phyloP scores from a whole-genome alignment of 1,284 basidiomycete genomes.

The Trametes hirsuta region DNA sequence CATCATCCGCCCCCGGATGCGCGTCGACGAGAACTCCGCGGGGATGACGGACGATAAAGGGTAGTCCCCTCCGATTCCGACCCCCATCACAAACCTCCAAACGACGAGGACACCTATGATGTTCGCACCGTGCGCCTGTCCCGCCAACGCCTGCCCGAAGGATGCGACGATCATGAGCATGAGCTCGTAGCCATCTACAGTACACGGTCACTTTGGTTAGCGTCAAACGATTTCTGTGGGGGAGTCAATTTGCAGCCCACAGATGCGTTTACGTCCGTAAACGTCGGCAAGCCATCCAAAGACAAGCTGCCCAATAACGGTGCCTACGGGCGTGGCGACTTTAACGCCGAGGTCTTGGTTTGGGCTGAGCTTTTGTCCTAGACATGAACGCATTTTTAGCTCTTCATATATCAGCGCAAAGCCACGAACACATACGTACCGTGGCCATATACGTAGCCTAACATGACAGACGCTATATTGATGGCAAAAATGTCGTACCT shows the following conservation, averaged over 20 bases:
- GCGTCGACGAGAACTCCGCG: slow-evolving; percentile 77
- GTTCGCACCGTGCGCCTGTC: slow-evolving; percentile 59
- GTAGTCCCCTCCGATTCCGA: slow-evolving; percentile 78
- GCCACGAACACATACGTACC: slow-evolving; percentile 10
- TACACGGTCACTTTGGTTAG: not conserved
- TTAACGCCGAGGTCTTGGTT: slow-evolving; percentile 76
- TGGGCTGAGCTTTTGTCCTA: slow-evolving; percentile 38
- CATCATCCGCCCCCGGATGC: slow-evolving; percentile 75
- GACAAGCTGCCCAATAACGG: slow-evolving; percentile 59
- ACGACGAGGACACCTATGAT: slow-evolving; percentile 77
- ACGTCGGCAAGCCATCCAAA: slow-evolving; percentile 61
- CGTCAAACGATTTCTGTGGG: slow-evolving; percentile 28
- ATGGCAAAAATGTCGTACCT: slow-evolving; percentile 56
- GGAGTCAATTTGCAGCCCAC: slow-evolving; percentile 36
- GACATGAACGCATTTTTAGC: not conserved
- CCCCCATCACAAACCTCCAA: slow-evolving; percentile 69
- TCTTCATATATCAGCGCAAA: not conserved
- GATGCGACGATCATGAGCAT: slow-evolving; percentile 72
- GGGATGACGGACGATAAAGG: slow-evolving; percentile 68
- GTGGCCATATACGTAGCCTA: slow-evolving; percentile 57
- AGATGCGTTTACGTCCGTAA: slow-evolving; percentile 56
- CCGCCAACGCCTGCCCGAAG: slow-evolving; percentile 66
- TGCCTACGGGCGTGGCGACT: slow-evolving; percentile 70
- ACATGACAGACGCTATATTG: slow-evolving; percentile 58
- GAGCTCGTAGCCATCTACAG: slow-evolving; percentile 70